These are phyloP conservation scores for Fusarium sulawesiense DNA, from an alignment of 2,329 filamentous ascomycete species.

Conservation along the genomic window DNA sequence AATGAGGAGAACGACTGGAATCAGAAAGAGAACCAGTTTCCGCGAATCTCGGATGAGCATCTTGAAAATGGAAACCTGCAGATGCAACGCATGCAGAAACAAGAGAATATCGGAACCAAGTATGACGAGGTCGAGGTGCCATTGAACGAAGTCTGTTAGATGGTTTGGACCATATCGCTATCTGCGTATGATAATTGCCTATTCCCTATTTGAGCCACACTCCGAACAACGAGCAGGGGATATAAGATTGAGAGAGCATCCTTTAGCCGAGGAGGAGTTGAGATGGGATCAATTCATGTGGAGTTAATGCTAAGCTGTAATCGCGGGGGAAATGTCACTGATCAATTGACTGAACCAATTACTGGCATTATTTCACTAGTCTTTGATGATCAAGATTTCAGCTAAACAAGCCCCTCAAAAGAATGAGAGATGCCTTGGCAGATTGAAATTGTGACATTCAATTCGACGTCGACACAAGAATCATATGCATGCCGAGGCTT, in stretches of 20 bases:
- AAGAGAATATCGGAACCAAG: conserved; percentile 2
- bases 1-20: conserved; percentile 48
- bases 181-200: conserved; percentile 2
- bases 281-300: background rate
- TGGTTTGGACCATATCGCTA: background rate
- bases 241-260: background rate
- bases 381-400: background rate
- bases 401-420: background rate
- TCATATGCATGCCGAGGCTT: conserved; percentile 47
- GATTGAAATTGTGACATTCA: conserved; percentile 7
- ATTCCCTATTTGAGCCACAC: conserved; percentile 20
- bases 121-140: background rate
- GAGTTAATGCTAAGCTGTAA: background rate
- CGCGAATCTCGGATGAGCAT: conserved; percentile 51
- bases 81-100: background rate
- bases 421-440: background rate
- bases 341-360: background rate
- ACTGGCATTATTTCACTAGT: background rate
- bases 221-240: background rate
- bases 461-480: conserved; percentile 34
- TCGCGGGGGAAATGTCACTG: conserved; percentile 3
- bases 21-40: conserved; percentile 48
- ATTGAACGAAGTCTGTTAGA: background rate
- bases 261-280: background rate
- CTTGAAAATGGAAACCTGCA: conserved; percentile 6